Percentiles rank a stretch among this genome's conserved stretches.
Conservation (phyloP, 2,329 filamentous ascomycete genomes). For the Penicillium sp. region DNA sequence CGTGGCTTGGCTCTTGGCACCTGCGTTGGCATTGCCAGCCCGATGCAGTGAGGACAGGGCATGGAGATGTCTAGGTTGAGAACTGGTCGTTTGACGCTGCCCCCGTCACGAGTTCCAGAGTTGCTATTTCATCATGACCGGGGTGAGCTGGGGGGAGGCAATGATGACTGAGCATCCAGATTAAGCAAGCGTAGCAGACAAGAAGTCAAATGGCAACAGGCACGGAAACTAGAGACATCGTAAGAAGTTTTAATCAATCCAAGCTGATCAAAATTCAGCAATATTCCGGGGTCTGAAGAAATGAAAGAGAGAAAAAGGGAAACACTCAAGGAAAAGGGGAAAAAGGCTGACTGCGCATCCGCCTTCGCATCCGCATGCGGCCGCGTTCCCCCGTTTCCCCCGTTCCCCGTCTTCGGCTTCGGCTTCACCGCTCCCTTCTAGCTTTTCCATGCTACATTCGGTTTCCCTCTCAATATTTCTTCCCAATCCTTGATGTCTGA, state of each 20-base stretch:
- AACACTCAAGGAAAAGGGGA: background rate
- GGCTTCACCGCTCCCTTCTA: conserved; percentile 18
- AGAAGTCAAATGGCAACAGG: background rate
- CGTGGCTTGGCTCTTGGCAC: background rate
- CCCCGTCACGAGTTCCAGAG: background rate
- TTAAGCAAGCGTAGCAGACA: background rate
- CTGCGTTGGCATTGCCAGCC: background rate
- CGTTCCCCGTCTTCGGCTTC: conserved; percentile 7
- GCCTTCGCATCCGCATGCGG: conserved; percentile 15
- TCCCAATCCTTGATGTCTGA: background rate
- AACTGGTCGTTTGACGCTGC: background rate
- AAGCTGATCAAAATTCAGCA: no score
- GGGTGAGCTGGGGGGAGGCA: background rate
- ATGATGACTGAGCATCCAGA: background rate
- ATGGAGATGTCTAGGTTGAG: background rate
- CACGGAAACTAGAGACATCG: background rate
- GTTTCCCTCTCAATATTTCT: background rate
- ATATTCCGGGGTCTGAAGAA: background rate
- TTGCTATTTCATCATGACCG: background rate
- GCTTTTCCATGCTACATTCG: background rate
- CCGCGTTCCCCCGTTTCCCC: conserved; percentile 3
- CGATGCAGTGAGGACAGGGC: background rate
- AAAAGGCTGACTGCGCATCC: background rate
- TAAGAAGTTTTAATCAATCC: background rate
- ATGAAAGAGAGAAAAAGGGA: background rate